Evolutionary conservation across 208 protist species (phyloP), one percentile per base, ranked within the genome.

Genomic region (Leishmania major): DNA sequence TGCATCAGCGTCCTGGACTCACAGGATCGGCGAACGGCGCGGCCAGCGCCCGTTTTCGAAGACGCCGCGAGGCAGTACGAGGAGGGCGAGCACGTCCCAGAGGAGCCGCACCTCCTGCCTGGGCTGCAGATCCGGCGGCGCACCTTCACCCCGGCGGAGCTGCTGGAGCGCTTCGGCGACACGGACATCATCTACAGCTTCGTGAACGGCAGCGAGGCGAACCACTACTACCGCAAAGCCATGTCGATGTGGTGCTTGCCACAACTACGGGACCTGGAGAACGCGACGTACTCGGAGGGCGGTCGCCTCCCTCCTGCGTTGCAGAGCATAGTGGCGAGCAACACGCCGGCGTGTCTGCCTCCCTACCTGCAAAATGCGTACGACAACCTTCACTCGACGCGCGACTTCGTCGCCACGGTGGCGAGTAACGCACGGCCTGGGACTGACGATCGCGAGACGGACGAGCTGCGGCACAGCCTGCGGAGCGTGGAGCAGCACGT

Each of bases 111-210:
- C 19, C 73, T 60, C 3, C 66, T 93, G 47, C 82, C 83, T 0
- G 89, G 87, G 13, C 77, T 93, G 31, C 57, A 69, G 40, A 77
- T 83, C 25, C 60, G 49, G 25, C 75, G 83, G 31, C 85, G 84
- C 64, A 83, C 72, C 17, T 89, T 87, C 83, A 90, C 88, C 47
- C 47, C 77, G 0, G 84, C 66, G 7, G 89, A 91, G 78, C 78
- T 90, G 49, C 73, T 86, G 15, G 57, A 73, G 31, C 25, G 40
- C 55, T 89, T 87, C 74, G 71, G 51, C 11, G 53, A 87, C 69
- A 93, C 99, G 66, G 96, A 98, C 77, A 85, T 99, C 49, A 89
- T 99, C 17, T 99, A 99, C 88, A 99, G 96, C 15, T 99, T 98
- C 91, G 97, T 99, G n/a, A 99, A 99, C 86, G 98, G 98, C 28